Conservation (phyloP, 352 stramenopile species). For the Pythium guiyangense region DNA sequence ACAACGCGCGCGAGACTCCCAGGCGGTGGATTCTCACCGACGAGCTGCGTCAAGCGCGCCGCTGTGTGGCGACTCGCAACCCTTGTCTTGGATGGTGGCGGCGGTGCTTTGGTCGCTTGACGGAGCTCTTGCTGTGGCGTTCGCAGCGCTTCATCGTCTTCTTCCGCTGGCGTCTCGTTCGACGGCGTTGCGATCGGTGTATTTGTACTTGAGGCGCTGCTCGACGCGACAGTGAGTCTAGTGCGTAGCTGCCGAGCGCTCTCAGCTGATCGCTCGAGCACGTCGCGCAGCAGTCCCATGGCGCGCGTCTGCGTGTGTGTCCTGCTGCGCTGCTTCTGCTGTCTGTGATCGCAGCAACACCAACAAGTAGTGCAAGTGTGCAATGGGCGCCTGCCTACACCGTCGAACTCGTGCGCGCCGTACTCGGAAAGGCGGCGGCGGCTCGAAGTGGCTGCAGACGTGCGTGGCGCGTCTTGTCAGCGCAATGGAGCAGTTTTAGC, state of each 20-base stretch:
- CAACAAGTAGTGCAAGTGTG: too few relatives aligned
- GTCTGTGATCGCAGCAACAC: too few relatives aligned
- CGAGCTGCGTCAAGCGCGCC: constrained; percentile 19
- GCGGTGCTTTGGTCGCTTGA: not conserved
- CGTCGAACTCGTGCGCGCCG: too few relatives aligned
- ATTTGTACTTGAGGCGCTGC: not conserved
- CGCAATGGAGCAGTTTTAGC: too few relatives aligned
- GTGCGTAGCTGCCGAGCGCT: not conserved
- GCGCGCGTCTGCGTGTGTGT: too few relatives aligned
- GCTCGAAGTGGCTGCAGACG: too few relatives aligned
- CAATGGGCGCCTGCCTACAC: too few relatives aligned
- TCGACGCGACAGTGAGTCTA: not conserved
- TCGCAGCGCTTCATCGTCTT: not conserved
- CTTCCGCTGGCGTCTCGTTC: not conserved
- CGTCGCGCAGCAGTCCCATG: not conserved
- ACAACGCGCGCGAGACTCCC: constrained; percentile 31
- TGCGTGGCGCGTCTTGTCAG: too few relatives aligned
- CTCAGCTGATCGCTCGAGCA: not conserved
- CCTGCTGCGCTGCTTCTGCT: too few relatives aligned
- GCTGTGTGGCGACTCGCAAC: not conserved
- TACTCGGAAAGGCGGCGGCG: too few relatives aligned
- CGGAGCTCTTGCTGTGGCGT: not conserved
- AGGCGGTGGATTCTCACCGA: constrained; percentile 31
- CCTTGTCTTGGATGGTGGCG: not conserved
- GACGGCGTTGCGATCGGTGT: not conserved